A percentile compares a stretch with the other conserved stretches of the same genome.
phyloP scores from a whole-genome alignment of 1,139 yeast genomes.

The Debaryomyces coudertii region DNA sequence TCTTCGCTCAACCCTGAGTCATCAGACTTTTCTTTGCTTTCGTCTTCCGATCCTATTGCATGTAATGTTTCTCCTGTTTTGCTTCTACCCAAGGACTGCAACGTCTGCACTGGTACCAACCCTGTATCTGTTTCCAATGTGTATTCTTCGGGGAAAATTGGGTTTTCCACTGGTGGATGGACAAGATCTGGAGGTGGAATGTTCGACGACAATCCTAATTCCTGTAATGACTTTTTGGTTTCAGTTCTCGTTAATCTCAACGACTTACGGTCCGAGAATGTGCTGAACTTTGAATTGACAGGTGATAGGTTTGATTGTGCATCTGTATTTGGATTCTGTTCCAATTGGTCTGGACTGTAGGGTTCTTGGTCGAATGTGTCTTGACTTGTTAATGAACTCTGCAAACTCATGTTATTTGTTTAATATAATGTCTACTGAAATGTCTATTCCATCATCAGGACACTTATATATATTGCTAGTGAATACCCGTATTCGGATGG shows the following conservation, averaged over 20 bases:
- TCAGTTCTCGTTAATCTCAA: slow-evolving; percentile 51
- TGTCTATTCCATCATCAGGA: too few relatives aligned
- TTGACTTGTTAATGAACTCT: slow-evolving; percentile 1
- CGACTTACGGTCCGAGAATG: slow-evolving; percentile 6
- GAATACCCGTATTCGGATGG: slow-evolving; percentile 7
- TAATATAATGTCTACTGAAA: background rate
- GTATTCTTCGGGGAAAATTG: slow-evolving; percentile 90
- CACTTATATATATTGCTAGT: too few relatives aligned
- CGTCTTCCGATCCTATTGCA: slow-evolving; percentile 16
- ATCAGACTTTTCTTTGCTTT: slow-evolving; percentile 18
- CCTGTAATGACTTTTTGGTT: slow-evolving; percentile 67
- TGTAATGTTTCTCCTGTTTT: slow-evolving; percentile 25
- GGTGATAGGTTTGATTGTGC: slow-evolving; percentile 45
- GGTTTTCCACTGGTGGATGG: slow-evolving; percentile 62
- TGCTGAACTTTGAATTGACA: slow-evolving; percentile 15
- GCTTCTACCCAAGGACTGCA: slow-evolving; percentile 67
- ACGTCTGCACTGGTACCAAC: slow-evolving; percentile 74
- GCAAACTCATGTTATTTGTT: background rate
- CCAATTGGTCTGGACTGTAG: slow-evolving; percentile 2
- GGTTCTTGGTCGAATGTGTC: background rate
- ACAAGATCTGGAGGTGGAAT: slow-evolving; percentile 60
- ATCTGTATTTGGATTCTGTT: slow-evolving; percentile 32
- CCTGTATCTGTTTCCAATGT: slow-evolving; percentile 87
- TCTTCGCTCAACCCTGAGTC: slow-evolving; percentile 11
- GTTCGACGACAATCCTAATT: slow-evolving; percentile 57